phyloP scores from a whole-genome alignment of 2,329 filamentous ascomycete species.

The Penicillium fuscoglaucum region DNA sequence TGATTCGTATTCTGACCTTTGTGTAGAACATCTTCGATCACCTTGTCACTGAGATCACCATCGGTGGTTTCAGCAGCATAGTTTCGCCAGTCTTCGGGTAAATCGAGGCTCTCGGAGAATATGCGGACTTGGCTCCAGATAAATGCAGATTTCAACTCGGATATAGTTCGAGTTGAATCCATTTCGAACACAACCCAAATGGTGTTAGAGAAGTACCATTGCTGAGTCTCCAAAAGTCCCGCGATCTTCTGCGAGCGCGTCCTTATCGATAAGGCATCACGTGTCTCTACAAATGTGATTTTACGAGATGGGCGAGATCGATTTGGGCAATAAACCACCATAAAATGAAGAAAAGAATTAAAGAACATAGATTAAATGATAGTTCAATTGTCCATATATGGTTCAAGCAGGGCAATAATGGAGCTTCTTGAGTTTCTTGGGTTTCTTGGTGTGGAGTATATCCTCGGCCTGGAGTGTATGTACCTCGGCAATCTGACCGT shows the following conservation, averaged over 20 bases:
- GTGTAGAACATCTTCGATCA: slow-evolving; percentile 52
- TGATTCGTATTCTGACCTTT: slow-evolving; percentile 43
- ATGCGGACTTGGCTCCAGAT: slow-evolving; percentile 54
- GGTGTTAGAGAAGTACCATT: not conserved
- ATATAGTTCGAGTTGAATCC: slow-evolving; percentile 47
- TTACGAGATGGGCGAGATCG: not conserved
- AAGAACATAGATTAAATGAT: not conserved
- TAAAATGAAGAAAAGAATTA: not conserved
- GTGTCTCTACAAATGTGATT: slow-evolving; percentile 4
- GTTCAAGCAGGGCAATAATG: not conserved
- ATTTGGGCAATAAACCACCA: not conserved
- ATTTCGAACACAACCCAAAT: slow-evolving; percentile 23
- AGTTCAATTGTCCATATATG: not conserved
- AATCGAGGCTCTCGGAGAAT: slow-evolving; percentile 50
- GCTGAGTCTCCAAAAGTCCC: slow-evolving; percentile 17
- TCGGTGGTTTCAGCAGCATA: slow-evolving; percentile 45
- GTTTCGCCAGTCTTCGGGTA: slow-evolving; percentile 50
- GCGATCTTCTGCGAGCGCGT: slow-evolving; percentile 3
- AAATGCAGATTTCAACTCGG: slow-evolving; percentile 54
- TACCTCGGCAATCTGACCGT: slow-evolving; percentile 32
- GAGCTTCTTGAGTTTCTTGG: not conserved
- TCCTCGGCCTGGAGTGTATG: slow-evolving; percentile 19
- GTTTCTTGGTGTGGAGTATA: not conserved
- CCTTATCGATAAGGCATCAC: slow-evolving; percentile 14
- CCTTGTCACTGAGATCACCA: slow-evolving; percentile 50